phyloP scores from a whole-genome alignment of 305 asterid genomes.

The Fraxinus ornus region DNA sequence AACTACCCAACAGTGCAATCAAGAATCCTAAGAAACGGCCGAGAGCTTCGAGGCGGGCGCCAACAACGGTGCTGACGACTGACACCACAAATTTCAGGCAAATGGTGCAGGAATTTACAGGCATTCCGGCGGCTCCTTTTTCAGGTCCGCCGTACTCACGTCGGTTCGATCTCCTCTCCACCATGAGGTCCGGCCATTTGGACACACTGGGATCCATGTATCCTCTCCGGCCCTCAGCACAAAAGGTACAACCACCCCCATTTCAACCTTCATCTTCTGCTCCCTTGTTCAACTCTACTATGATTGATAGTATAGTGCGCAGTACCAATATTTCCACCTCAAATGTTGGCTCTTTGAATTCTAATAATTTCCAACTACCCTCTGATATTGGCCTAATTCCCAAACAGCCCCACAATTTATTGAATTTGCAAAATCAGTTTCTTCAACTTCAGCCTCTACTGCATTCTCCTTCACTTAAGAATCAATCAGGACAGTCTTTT shows the following conservation, averaged over 20 bases:
- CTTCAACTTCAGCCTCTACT: conserved; percentile 28
- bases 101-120: conserved; percentile 91
- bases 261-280: conserved; percentile 29
- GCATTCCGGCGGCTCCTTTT: conserved; percentile 76
- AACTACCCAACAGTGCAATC: conserved; percentile 21
- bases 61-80: conserved; percentile 84
- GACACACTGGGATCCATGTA: conserved; percentile 49
- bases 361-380: conserved; percentile 24
- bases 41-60: conserved; percentile 74
- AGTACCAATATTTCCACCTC: conserved; percentile 23
- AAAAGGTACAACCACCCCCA: conserved; percentile 40
- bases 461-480: conserved; percentile 16
- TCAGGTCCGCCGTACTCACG: conserved; percentile 55
- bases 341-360: conserved; percentile 16
- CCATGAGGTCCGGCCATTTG: conserved; percentile 42
- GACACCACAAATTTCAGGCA: conserved; percentile 75
- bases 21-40: conserved; percentile 76
- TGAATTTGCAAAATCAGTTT: conserved; percentile 42
- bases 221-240: conserved; percentile 58
- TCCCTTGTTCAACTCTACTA: conserved; percentile 36
- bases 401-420: conserved; percentile 35
- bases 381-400: conserved; percentile 27
- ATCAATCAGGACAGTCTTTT: conserved; percentile 24
- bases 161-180: conserved; percentile 58
- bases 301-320: conserved; percentile 45